These are phyloP conservation scores for Trametes meyenii DNA, from an alignment of 768 basidiomycete genomes.

Conservation along the genomic window DNA sequence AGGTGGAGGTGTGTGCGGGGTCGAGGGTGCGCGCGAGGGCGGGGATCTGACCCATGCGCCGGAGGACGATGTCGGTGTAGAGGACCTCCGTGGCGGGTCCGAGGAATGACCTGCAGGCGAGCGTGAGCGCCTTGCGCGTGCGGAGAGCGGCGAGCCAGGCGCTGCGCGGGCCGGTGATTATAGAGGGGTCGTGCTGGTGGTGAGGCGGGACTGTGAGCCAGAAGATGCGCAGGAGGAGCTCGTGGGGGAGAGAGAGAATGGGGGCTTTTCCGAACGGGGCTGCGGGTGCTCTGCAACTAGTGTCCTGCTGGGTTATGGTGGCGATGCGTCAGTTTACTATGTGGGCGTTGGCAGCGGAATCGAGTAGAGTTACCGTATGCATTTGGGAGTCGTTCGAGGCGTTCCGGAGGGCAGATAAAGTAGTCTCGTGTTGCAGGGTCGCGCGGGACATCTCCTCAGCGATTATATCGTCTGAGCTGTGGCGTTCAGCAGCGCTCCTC, in stretches of 20 bases:
- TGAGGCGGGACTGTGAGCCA: not conserved
- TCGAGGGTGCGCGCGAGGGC: conserved; percentile 16
- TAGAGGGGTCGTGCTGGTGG: conserved; percentile 12
- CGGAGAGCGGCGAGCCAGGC: conserved; percentile 8
- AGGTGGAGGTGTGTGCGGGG: not conserved
- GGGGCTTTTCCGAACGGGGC: too few relatives aligned
- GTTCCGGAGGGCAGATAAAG: too few relatives aligned
- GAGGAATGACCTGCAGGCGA: conserved; percentile 10
- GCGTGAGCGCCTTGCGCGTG: conserved; percentile 7
- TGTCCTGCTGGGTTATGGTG: too few relatives aligned
- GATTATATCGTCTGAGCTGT: too few relatives aligned
- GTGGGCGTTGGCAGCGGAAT: too few relatives aligned
- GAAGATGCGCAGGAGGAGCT: conserved; percentile 14
- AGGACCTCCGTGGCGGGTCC: conserved; percentile 13
- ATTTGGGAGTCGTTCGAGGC: too few relatives aligned
- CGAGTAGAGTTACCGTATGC: too few relatives aligned
- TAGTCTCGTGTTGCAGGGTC: too few relatives aligned
- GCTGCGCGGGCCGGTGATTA: conserved; percentile 1
- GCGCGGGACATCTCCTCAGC: too few relatives aligned
- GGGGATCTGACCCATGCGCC: conserved; percentile 19
- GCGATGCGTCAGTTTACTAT: too few relatives aligned
- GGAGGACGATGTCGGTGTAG: conserved; percentile 18
- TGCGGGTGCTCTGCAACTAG: too few relatives aligned
- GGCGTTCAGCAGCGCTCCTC: too few relatives aligned
- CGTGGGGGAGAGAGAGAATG: not conserved